These are phyloP conservation scores for Sporisorium graminicola DNA, from an alignment of 1,284 basidiomycete species.

Conservation along the genomic window DNA sequence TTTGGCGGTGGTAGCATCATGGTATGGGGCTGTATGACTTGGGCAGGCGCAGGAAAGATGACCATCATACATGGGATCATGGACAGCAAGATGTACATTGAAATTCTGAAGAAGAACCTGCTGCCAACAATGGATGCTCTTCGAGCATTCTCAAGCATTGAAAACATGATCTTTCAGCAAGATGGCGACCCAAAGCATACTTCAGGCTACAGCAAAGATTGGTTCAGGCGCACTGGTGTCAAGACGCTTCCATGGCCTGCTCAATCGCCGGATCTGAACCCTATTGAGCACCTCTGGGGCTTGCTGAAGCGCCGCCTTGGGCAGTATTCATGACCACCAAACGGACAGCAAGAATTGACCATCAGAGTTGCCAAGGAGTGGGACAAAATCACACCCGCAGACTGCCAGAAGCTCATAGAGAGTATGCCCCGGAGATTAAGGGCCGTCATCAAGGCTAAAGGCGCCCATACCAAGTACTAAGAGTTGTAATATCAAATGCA, in stretches of 20 bases:
- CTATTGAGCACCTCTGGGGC: slow-evolving; percentile 71
- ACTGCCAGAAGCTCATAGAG: slow-evolving; percentile 12
- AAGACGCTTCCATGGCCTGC: slow-evolving; percentile 66
- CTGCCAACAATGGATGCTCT: slow-evolving; percentile 43
- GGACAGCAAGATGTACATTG: slow-evolving; percentile 66
- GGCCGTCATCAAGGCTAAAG: slow-evolving; percentile 25
- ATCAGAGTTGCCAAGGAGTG: slow-evolving; percentile 4
- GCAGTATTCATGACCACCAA: slow-evolving; percentile 4
- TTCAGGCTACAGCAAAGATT: slow-evolving; percentile 17
- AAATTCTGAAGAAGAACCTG: slow-evolving; percentile 68
- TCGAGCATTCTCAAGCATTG: slow-evolving; percentile 12
- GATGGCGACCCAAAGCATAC: slow-evolving; percentile 69
- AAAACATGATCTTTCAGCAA: slow-evolving; percentile 69
- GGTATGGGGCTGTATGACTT: slow-evolving; percentile 33
- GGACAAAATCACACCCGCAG: slow-evolving; percentile 1
- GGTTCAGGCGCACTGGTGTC: slow-evolving; percentile 64
- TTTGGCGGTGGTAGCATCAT: slow-evolving; percentile 27
- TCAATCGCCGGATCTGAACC: slow-evolving; percentile 70
- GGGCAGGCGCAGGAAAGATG: slow-evolving; percentile 10
- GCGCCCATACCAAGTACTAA: slow-evolving; percentile 24
- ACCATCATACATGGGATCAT: slow-evolving; percentile 61
- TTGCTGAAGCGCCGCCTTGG: slow-evolving; percentile 11
- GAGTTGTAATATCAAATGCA: background rate
- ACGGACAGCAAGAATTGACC: slow-evolving; percentile 1
- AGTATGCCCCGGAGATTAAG: slow-evolving; percentile 24